Percentiles rank a stretch among this genome's conserved stretches.
These are phyloP conservation scores for Metschnikowia peoriensis DNA, from an alignment of 805 yeast genomes.

Conservation along the genomic window DNA sequence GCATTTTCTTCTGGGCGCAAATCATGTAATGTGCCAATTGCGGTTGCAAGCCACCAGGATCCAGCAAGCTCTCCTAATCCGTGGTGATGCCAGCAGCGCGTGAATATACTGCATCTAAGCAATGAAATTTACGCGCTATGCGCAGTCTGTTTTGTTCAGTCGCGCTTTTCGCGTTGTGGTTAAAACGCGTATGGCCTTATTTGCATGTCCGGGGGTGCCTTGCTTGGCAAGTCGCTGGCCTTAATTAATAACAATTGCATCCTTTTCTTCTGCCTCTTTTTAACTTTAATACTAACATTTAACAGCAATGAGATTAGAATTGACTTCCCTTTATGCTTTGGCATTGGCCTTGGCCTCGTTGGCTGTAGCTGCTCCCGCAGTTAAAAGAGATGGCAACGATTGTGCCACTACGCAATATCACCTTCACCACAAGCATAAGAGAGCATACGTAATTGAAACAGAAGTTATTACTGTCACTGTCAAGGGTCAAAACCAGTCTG, in stretches of 20 bases:
- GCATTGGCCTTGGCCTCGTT: slow-evolving; percentile 13
- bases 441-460: slow-evolving; percentile 55
- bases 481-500: slow-evolving; percentile 46
- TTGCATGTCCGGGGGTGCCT: not conserved
- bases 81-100: slow-evolving; percentile 5
- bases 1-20: not conserved
- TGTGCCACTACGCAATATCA: slow-evolving; percentile 31
- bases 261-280: not conserved
- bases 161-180: slow-evolving; percentile 5
- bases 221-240: not conserved
- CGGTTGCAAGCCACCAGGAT: not conserved
- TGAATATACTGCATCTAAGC: not conserved
- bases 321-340: slow-evolving; percentile 12
- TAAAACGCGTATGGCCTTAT: not conserved
- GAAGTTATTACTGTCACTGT: slow-evolving; percentile 38
- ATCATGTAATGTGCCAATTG: not conserved
- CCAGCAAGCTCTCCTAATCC: not conserved
- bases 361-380: slow-evolving; percentile 18
- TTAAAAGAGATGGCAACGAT: slow-evolving; percentile 13
- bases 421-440: slow-evolving; percentile 60
- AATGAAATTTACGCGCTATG: not conserved
- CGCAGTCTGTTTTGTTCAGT: slow-evolving; percentile 4
- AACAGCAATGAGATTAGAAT: slow-evolving; percentile 13
- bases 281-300: slow-evolving; percentile 6
- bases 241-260: too few relatives aligned